Percentiles rank a stretch among this genome's conserved stretches.
phyloP scores from a whole-genome alignment of 2,329 filamentous ascomycete species.

The Fusarium pseudocircinatum region DNA sequence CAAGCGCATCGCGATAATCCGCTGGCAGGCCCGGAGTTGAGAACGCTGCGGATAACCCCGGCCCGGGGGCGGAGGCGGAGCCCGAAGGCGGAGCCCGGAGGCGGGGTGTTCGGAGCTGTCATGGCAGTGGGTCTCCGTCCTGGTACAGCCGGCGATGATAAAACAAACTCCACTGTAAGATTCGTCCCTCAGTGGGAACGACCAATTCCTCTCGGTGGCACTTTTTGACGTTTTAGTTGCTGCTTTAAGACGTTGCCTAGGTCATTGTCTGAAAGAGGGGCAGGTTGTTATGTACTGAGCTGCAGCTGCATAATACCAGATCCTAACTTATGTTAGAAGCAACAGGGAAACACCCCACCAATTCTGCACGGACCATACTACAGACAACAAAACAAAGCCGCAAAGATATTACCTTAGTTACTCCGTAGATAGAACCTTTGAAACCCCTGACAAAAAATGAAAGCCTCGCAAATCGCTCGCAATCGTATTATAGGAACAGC shows the following conservation, averaged over 20 bases:
- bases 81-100: slow-evolving; percentile 9
- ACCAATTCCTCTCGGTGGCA: not conserved
- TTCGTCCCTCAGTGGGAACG: not conserved
- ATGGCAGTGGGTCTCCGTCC: slow-evolving; percentile 9
- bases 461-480: slow-evolving; percentile 62
- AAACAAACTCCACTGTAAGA: not conserved
- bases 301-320: slow-evolving; percentile 7
- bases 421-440: no score
- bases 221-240: slow-evolving; percentile 26
- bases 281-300: slow-evolving; percentile 6
- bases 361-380: slow-evolving; percentile 16
- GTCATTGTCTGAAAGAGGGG: slow-evolving; percentile 8
- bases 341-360: not conserved
- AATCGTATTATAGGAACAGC: slow-evolving; percentile 54
- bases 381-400: no score
- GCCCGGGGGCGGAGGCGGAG: slow-evolving; percentile 21
- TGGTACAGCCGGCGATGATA: not conserved
- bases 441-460: not conserved
- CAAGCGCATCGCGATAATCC: slow-evolving; percentile 24
- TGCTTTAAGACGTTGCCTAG: slow-evolving; percentile 31
- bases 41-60: slow-evolving; percentile 16
- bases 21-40: slow-evolving; percentile 15
- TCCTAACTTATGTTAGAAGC: not conserved
- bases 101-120: slow-evolving; percentile 26
- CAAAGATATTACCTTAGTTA: no score